Conservation (phyloP, 371 early-diverging fungal genomes). For the Funneliformis caledonium region DNA sequence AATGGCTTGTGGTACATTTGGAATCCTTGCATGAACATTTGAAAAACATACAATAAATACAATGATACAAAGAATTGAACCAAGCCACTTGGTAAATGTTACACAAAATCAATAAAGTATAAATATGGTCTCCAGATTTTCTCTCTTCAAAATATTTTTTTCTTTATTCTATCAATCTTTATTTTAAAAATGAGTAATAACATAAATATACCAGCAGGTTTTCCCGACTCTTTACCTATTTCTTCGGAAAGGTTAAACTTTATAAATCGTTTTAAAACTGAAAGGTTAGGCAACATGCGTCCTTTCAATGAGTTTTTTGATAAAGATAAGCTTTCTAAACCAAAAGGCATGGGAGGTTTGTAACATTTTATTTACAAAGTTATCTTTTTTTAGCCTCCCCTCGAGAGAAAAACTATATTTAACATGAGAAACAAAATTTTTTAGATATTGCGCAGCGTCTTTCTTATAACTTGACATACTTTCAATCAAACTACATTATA, state of each 20-base stretch:
- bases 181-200: constrained; percentile 1
- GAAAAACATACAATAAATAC: no score
- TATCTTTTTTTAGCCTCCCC: background rate
- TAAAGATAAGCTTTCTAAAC: constrained; percentile 61
- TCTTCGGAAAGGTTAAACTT: constrained; percentile 15
- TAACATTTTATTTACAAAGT: background rate
- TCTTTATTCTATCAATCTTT: no score
- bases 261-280: constrained; percentile 44
- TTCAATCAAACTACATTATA: constrained; percentile 69
- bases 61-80: no score
- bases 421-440: background rate
- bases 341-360: constrained; percentile 61
- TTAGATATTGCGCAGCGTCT: constrained; percentile 49
- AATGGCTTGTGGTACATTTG: no score
- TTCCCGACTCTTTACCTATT: constrained; percentile 31
- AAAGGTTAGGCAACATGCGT: constrained; percentile 55
- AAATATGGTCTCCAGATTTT: no score
- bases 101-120: no score
- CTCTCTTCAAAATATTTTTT: no score
- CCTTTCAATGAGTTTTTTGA: constrained; percentile 69
- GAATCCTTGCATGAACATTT: no score
- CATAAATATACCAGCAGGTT: background rate
- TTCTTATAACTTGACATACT: constrained; percentile 67
- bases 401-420: no score
- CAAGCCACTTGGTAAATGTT: no score